phyloP scores from a whole-genome alignment of 225 moss, liverwort and hornwort genomes.

The Marchantia polymorpha region DNA sequence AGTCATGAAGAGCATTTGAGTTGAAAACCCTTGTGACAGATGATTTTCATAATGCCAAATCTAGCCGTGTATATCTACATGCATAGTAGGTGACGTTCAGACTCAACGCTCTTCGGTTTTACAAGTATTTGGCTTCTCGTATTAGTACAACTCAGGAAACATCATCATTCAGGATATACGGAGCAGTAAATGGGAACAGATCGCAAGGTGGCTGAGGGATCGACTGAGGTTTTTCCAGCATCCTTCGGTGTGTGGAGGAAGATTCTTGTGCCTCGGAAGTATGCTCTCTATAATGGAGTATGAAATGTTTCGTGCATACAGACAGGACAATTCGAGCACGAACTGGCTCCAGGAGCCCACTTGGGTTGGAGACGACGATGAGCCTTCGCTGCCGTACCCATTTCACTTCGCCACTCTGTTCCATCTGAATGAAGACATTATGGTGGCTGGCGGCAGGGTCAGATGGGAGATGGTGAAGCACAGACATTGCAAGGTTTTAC shows the following conservation, averaged over 20 bases:
- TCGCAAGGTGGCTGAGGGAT: not conserved
- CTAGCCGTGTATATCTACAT: no score
- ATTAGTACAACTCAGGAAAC: no score
- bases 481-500: not conserved
- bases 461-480: not conserved
- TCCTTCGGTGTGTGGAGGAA: not conserved
- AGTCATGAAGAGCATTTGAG: no score
- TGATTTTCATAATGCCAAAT: no score
- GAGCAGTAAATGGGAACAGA: not conserved
- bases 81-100: no score
- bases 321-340: not conserved
- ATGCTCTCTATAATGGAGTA: not conserved
- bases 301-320: not conserved
- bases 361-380: not conserved
- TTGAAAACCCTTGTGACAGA: no score
- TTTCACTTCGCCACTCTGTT: not conserved
- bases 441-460: not conserved
- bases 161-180: no score
- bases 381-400: not conserved
- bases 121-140: no score
- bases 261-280: not conserved
- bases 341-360: not conserved
- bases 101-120: no score
- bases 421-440: not conserved
- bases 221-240: not conserved